Evolutionary conservation across 257 asterid species (phyloP), one percentile per base, ranked within the genome.

Genomic region (Ilex aquifolium): DNA sequence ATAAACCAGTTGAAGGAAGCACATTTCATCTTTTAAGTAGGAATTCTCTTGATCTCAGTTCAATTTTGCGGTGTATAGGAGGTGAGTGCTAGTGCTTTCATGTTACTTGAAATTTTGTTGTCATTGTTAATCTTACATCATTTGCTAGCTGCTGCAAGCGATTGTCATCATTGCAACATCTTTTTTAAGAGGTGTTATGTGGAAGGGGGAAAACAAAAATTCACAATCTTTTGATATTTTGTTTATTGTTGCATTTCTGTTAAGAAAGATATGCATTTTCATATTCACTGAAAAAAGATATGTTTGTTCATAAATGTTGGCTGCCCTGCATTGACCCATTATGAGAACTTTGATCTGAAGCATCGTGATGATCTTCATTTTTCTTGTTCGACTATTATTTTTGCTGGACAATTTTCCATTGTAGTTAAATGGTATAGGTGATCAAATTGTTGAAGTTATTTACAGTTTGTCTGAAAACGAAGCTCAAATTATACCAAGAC

Each of bases 1-100:
- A 49, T n/a, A 73, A 65, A 62, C 74, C 52, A 65, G 39, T 57
- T 68, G 75, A 59, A 16, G 52, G 66, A 66, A 14, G 56, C 27
- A 48, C 6, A 55, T 53, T 60, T 59, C 56, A 6, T 59, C 10
- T 29, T 48, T 54, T 27, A 13, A 55, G 52, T 17, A 65, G 46
- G 56, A 54, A 32, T 30, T 55, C 31, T 27, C 7, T 29, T 49
- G n/a, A 49, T 49, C 14, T 0, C 2, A 11, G 54, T 12, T 49
- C n/a, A 49, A 49, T 49, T 49, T 49, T 49, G 54, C 2, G 10
- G 54, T 49, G 14, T 49, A 15, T 49, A 49, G 54, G 48, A 27
- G 32, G 68, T 73, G 50, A 44, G 66, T 51, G 51, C 46, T 58
- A 46, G 32, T 49, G 56, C 13, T 21, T 30, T 56, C 3, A 65